Evolutionary conservation across 2,329 filamentous ascomycete genomes (phyloP), one percentile per base, ranked within the genome.

Genomic region (Diplodia sapinea): DNA sequence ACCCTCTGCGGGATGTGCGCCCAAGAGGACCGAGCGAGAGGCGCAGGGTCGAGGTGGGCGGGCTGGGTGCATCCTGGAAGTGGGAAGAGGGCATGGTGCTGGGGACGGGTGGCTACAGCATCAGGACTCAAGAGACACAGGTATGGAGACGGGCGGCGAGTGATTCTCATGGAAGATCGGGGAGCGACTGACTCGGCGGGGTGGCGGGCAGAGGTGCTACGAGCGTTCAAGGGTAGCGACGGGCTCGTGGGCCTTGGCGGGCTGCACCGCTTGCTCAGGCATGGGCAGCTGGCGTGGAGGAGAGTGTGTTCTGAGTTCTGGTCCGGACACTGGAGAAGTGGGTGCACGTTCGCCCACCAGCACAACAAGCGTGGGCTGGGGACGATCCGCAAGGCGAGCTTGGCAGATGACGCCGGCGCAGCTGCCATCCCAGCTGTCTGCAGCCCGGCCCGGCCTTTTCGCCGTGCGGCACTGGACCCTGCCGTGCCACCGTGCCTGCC

Each of bases 1-100:
- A 80, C 61, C 76, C 78, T 72, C 78, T 70, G 52, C 78, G 75
- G 33, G 77, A 76, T 17, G 73, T 73, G 43, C 68, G 71, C 43
- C 69, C 71, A 66, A 73, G 38, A 78, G 71, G 69, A 12, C 69
- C 71, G 68, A 73, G 38, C 76, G 71, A 69, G 36, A 69, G 68
- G 40, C 68, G 68, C 23, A 69, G 59, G 26, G 59, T 52, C 17
- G 68, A 68, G 17, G 66, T 62, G 52, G 67, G 76, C 73, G 36
- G 74, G 72, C 61, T 75, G 69, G 36, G 70, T 36, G 26, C 70
- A 70, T 65, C 72, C 71, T 29, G 76, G 72, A 23, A 72, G 68
- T 56, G 74, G 72, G 54, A 74, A 70, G 63, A 54, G 56, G 59
- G 50, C 68, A 69, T 69, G 40, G 52, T 54, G 52, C 38, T 50